Conservation (phyloP, 495 filamentous ascomycete species). For the Daldinia concentrica region DNA sequence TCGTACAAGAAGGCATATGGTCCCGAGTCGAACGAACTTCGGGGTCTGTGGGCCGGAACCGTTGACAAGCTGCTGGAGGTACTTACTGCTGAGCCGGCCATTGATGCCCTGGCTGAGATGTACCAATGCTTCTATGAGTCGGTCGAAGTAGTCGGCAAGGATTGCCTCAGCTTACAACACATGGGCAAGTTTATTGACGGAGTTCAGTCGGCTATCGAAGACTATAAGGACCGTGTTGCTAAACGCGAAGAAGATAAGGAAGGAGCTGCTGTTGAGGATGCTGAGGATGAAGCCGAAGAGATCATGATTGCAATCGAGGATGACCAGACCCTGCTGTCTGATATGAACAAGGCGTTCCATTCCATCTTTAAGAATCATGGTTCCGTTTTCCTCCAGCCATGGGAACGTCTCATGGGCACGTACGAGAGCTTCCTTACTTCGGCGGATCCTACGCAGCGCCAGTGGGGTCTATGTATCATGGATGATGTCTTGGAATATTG, state of each 20-base stretch:
- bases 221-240: constrained; percentile 87
- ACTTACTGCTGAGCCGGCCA: constrained; percentile 90
- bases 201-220: constrained; percentile 82
- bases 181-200: constrained; percentile 88
- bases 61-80: constrained; percentile 93
- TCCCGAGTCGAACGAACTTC: constrained; percentile 73
- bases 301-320: constrained; percentile 93
- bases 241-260: constrained; percentile 79
- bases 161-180: constrained; percentile 77
- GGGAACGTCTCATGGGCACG: constrained; percentile 83
- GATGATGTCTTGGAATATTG: constrained; percentile 99
- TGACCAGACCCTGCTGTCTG: constrained; percentile 93
- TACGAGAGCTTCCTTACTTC: constrained; percentile 89
- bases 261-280: constrained; percentile 77
- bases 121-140: constrained; percentile 99
- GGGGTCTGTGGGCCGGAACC: constrained; percentile 82
- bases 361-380: constrained; percentile 98
- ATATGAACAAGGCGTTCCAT: constrained; percentile 99
- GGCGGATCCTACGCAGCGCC: constrained; percentile 87
- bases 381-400: constrained; percentile 80
- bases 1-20: constrained; percentile 93
- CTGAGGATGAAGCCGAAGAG: constrained; percentile 83
- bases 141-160: constrained; percentile 89
- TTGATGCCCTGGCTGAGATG: constrained; percentile 98
- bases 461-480: constrained; percentile 98